These are phyloP conservation scores for Neurospora sp. DNA, from an alignment of 495 filamentous ascomycete genomes.

Conservation along the genomic window DNA sequence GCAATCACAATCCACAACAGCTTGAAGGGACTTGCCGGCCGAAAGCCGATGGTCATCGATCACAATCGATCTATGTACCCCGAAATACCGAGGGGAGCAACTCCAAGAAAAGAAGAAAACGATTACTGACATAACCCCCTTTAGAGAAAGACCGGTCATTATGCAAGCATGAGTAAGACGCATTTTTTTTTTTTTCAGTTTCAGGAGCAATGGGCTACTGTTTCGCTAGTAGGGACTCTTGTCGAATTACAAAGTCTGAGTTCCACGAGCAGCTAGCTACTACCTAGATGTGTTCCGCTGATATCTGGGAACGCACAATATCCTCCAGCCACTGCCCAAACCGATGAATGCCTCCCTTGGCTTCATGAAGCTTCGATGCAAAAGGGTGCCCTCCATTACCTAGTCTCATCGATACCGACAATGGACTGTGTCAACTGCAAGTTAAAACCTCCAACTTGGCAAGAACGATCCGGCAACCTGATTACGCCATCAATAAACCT, in stretches of 20 bases:
- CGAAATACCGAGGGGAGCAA: not conserved
- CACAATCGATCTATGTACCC: not conserved
- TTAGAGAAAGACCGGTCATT: not conserved
- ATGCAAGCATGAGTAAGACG: not conserved
- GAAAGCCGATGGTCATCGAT: not conserved
- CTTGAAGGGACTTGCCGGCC: not conserved
- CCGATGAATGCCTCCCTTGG: not conserved
- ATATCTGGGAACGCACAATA: not conserved
- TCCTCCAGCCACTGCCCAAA: not conserved
- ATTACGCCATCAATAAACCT: not conserved
- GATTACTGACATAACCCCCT: not conserved
- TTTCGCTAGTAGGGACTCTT: not conserved
- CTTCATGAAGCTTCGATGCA: not conserved
- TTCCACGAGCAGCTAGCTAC: not conserved
- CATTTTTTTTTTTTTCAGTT: not conserved
- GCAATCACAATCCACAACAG: not conserved
- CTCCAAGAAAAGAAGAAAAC: not conserved
- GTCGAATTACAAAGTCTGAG: not conserved
- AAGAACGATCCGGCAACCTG: not conserved
- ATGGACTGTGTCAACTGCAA: not conserved
- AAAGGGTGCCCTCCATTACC: not conserved
- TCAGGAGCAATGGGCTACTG: not conserved
- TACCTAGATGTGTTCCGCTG: not conserved
- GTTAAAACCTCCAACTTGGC: not conserved
- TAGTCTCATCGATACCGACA: not conserved